Evolutionary conservation across 768 basidiomycete genomes (phyloP), one percentile per base, ranked within the genome.

Genomic region (Agaricus bisporus): DNA sequence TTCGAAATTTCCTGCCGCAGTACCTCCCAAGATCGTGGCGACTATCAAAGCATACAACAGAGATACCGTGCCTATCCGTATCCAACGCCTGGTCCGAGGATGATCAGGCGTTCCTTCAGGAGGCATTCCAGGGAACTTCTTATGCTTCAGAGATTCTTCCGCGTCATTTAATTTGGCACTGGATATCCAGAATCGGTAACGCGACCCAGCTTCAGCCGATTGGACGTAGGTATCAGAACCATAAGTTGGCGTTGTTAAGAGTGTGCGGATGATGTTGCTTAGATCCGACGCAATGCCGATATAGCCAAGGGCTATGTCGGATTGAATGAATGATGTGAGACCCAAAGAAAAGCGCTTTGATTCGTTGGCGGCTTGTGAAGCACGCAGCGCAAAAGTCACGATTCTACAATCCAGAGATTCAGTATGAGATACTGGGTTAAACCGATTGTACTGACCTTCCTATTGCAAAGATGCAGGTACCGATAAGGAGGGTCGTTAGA

Each of bases 61-160:
- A 7, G 66, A 32, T 32, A 63, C 63, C 4, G 64, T 50, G 35
- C 66, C 63, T n/a, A 66, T 59, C 17, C 74, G 68, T 50, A 63
- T 56, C 57, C 59, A 61, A 17, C 55, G 57, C n/a, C 73, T 63
- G 29, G 61, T 51, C 20, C 41, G 49, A 0, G 70, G 65, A 35
- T 64, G 58, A 56, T 74, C 74, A 1, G 61, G 66, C 0, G 65
- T 68, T 39, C 61, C 64, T 17, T 61, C 59, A 0, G 68, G 69
- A 18, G 58, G 59, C 14, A 14, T 56, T 55, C 59, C 61, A 5
- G 58, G 28, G 4, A 61, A 62, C 15, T 50, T 62, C 55, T 69
- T 66, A 41, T 73, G 71, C 55, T 63, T 63, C 8, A 67, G 64
- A 41, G 71, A 64, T 9, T 64, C 71, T 3, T 70, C 72, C 38